Conservation (phyloP, 225 moss, liverwort and hornwort genomes). For the Pleurozium schreberi region DNA sequence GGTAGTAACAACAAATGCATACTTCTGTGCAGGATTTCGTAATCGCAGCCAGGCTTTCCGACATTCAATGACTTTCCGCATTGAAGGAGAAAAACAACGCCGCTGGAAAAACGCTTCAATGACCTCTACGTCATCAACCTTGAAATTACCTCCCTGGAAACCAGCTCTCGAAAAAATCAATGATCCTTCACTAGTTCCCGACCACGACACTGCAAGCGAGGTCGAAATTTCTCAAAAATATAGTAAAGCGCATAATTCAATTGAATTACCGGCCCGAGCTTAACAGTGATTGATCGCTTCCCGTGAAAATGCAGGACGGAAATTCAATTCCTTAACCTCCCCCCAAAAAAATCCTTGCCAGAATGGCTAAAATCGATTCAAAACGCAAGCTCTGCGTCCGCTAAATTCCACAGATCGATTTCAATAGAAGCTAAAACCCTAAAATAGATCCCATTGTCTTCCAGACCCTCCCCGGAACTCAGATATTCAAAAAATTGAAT, state of each 20-base stretch:
- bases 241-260: not conserved
- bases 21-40: not conserved
- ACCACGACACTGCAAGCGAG: not conserved
- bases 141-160: not conserved
- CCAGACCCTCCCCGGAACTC: not conserved
- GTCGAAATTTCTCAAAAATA: not conserved
- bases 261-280: not conserved
- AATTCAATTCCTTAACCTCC: not conserved
- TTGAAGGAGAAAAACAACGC: not conserved
- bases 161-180: not conserved
- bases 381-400: not conserved
- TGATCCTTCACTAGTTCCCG: not conserved
- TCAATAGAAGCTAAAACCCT: slow-evolving; percentile 5
- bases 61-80: slow-evolving; percentile 35
- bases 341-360: not conserved
- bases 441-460: not conserved
- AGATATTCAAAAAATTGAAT: not conserved
- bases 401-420: not conserved
- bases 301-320: not conserved
- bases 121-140: slow-evolving; percentile 17
- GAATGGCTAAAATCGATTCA: not conserved
- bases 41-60: slow-evolving; percentile 25
- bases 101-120: not conserved
- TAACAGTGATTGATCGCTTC: not conserved
- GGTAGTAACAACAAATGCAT: not conserved